These are phyloP conservation scores for Oryza brachyantha DNA, from an alignment of 176 grass and related monocot species.

Conservation along the genomic window DNA sequence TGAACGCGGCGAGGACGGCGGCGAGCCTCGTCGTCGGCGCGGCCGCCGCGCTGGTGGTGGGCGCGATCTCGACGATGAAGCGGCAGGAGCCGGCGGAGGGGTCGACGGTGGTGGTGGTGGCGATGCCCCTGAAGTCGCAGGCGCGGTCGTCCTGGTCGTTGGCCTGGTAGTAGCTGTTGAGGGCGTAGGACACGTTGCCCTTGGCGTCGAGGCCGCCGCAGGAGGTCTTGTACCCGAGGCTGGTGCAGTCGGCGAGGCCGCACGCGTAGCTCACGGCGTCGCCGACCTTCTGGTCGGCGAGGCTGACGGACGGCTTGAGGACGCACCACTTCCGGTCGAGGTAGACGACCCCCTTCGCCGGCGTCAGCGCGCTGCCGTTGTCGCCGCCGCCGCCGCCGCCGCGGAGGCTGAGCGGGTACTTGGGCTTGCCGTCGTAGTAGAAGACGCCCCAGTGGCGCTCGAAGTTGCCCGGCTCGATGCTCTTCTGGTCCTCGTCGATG, in stretches of 20 bases:
- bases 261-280: slow-evolving; percentile 71
- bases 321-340: slow-evolving; percentile 62
- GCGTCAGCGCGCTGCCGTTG: slow-evolving; percentile 11
- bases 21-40: background rate
- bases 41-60: background rate
- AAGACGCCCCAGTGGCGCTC: slow-evolving; percentile 95
- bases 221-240: slow-evolving; percentile 76
- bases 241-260: slow-evolving; percentile 64
- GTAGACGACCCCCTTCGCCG: slow-evolving; percentile 53
- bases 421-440: slow-evolving; percentile 74
- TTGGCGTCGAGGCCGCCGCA: slow-evolving; percentile 58
- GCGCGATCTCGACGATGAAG: slow-evolving; percentile 59
- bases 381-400: slow-evolving; percentile 18
- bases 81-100: slow-evolving; percentile 43
- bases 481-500: slow-evolving; percentile 83
- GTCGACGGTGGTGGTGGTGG: slow-evolving; percentile 51
- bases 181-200: slow-evolving; percentile 79
- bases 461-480: slow-evolving; percentile 79
- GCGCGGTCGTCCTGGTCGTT: slow-evolving; percentile 72
- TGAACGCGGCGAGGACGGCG: background rate
- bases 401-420: slow-evolving; percentile 58
- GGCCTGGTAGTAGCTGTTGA: slow-evolving; percentile 75
- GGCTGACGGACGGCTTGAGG: slow-evolving; percentile 45
- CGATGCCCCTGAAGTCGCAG: slow-evolving; percentile 59
- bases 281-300: slow-evolving; percentile 48